Base-by-base conservation (phyloP, 108 stramenopile genomes). In the Tribonema minus region DNA sequence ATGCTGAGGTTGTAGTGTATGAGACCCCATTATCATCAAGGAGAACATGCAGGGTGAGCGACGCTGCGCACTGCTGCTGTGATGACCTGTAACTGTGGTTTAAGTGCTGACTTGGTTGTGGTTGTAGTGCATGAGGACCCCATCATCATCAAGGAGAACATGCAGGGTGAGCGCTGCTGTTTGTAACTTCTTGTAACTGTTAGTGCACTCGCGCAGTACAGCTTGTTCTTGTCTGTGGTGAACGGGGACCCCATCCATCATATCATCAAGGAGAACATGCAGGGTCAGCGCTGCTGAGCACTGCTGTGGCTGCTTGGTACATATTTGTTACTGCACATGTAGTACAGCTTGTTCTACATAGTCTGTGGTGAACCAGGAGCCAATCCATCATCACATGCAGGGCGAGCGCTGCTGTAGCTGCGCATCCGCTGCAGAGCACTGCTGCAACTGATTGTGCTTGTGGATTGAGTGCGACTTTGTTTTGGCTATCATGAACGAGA, bases 241-340 rank as follows among this genome's bases (percentile, higher is more conserved):
- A 92, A 96, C 77, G 96, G 96, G 80, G 95, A 97, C 28, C 96
- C 98, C 0, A 96, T 99, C n/a, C n/a, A n/a, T n/a, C n/a, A n/a
- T n/a, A n/a, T n/a, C n/a, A n/a, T n/a, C n/a, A n/a, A n/a, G n/a
- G n/a, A n/a, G n/a, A n/a, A n/a, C n/a, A n/a, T n/a, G n/a, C n/a
- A n/a, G n/a, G n/a, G n/a, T n/a, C n/a, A n/a, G n/a, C n/a, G n/a
- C n/a, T n/a, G n/a, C n/a, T n/a, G n/a, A n/a, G n/a, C n/a, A n/a
- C n/a, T n/a, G n/a, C n/a, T n/a, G n/a, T n/a, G n/a, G n/a, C n/a
- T n/a, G n/a, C n/a, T n/a, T n/a, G n/a, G n/a, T n/a, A n/a, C n/a
- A n/a, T n/a, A n/a, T n/a, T n/a, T n/a, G n/a, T n/a, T n/a, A n/a
- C 68, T 37, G 96, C 95, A 88, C 84, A 85, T 71, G 92, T 99